These are phyloP conservation scores for Cydonia oblonga DNA, from an alignment of 331 rosid species.

Conservation along the genomic window DNA sequence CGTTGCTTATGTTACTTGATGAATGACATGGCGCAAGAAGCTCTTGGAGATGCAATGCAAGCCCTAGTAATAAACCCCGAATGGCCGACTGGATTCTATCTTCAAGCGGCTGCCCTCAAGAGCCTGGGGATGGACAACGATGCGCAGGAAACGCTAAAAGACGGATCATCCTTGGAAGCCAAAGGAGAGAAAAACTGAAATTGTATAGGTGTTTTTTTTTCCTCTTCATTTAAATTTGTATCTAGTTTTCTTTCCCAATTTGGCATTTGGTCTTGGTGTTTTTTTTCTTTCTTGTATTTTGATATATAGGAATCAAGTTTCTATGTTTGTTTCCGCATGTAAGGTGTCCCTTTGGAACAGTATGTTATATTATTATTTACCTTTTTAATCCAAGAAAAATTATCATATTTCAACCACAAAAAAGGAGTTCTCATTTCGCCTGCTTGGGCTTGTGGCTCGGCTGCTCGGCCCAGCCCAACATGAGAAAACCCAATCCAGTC, in stretches of 20 bases:
- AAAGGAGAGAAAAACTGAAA: conserved; percentile 16
- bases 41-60: conserved; percentile 37
- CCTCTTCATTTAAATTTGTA: conserved; percentile 7
- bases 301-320: not conserved
- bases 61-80: conserved; percentile 31
- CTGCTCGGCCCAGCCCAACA: too few relatives aligned
- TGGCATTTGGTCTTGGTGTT: conserved; percentile 3
- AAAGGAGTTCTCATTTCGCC: too few relatives aligned
- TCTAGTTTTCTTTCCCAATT: not conserved
- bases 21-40: conserved; percentile 33
- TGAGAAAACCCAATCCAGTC: too few relatives aligned
- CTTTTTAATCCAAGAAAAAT: too few relatives aligned
- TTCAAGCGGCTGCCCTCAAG: conserved; percentile 31
- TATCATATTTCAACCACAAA: too few relatives aligned
- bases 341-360: not conserved
- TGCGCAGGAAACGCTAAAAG: conserved; percentile 31
- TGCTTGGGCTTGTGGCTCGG: too few relatives aligned
- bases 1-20: conserved; percentile 31
- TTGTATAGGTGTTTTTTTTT: conserved; percentile 11
- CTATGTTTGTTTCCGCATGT: not conserved
- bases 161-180: conserved; percentile 27
- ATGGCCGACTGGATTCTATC: conserved; percentile 30
- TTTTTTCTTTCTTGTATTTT: not conserved
- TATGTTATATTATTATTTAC: not conserved
- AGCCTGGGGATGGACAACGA: conserved; percentile 35